These are phyloP conservation scores for Aspergillus amoenus DNA, from an alignment of 2,329 filamentous ascomycete genomes.

Conservation along the genomic window DNA sequence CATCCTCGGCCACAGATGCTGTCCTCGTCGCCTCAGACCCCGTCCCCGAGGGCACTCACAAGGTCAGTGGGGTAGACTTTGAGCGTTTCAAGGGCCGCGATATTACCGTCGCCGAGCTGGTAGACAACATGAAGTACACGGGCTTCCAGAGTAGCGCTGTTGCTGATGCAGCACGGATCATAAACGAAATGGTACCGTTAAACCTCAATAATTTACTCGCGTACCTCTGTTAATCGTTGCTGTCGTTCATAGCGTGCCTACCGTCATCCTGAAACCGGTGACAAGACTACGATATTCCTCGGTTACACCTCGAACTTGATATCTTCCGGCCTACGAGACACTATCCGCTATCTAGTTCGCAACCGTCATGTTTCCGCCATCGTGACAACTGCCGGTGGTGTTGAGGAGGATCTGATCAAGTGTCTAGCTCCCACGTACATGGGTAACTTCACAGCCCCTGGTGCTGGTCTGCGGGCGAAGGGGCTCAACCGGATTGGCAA, in stretches of 20 bases:
- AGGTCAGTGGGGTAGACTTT: conserved; percentile 91
- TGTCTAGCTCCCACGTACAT: conserved; percentile 93
- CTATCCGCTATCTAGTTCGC: conserved; percentile 87
- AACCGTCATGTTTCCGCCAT: conserved; percentile 90
- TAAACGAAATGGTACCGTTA: conserved; percentile 82
- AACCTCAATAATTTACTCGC: not conserved
- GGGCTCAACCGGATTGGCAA: conserved; percentile 97
- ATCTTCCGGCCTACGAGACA: conserved; percentile 89
- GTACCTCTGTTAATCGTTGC: not conserved
- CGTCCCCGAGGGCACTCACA: conserved; percentile 66
- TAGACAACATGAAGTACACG: conserved; percentile 80
- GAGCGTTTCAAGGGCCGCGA: conserved; percentile 68
- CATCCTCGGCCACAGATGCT: conserved; percentile 68
- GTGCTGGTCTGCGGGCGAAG: conserved; percentile 74
- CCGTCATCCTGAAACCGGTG: conserved; percentile 74
- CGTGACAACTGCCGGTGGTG: conserved; percentile 90
- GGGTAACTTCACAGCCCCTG: conserved; percentile 75
- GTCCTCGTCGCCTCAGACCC: conserved; percentile 82
- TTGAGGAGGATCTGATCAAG: conserved; percentile 98
- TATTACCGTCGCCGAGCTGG: conserved; percentile 82
- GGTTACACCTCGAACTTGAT: conserved; percentile 98
- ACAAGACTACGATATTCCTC: conserved; percentile 88
- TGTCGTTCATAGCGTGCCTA: conserved; percentile 63
- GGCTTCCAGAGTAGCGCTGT: conserved; percentile 81
- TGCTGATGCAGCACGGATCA: conserved; percentile 82